phyloP scores from a whole-genome alignment of 164 flowering plant genomes.

The Sedum album region DNA sequence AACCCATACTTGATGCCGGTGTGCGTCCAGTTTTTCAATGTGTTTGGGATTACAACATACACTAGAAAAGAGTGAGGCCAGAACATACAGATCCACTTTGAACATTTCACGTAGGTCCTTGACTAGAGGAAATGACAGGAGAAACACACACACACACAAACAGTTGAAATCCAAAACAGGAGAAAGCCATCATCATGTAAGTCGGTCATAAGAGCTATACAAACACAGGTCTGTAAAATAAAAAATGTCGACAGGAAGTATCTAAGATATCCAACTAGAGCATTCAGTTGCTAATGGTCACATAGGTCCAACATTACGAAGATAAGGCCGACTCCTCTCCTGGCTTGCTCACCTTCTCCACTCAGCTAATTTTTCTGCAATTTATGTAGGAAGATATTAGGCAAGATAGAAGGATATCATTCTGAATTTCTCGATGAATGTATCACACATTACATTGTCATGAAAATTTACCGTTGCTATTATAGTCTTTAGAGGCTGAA shows the following conservation, averaged over 20 bases:
- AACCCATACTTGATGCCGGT: too few species aligned
- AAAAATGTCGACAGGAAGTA: not conserved
- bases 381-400: not conserved
- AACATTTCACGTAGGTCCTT: not conserved
- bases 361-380: not conserved
- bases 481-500: slow-evolving; percentile 17
- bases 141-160: not conserved
- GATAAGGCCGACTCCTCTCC: not conserved
- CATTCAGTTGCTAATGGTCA: not conserved
- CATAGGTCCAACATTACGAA: not conserved
- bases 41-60: too few species aligned
- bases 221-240: not conserved
- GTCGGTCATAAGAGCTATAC: not conserved
- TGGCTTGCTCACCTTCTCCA: slow-evolving; percentile 1
- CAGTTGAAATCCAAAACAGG: not conserved
- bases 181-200: not conserved
- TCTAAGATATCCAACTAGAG: not conserved
- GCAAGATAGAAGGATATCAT: not conserved
- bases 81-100: not conserved
- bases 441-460: not conserved
- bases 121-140: not conserved
- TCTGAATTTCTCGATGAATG: not conserved
- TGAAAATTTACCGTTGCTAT: not conserved
- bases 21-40: too few species aligned
- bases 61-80: not conserved